Evolutionary conservation across 2,329 filamentous ascomycete species (phyloP).

Genomic region (Trichoderma arundinaceum): DNA sequence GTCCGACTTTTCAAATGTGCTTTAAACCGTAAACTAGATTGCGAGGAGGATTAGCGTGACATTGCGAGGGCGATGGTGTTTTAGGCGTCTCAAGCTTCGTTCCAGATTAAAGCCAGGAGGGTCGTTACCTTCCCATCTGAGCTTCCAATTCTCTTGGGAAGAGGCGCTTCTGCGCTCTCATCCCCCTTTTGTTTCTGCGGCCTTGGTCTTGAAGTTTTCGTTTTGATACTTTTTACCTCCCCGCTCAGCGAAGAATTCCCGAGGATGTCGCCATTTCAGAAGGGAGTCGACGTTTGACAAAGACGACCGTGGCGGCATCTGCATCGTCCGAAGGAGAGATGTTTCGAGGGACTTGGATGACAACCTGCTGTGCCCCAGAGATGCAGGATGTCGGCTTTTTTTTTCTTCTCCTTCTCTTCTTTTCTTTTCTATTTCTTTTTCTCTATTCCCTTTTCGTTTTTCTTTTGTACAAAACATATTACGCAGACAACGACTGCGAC

Average conservation of each 20-base stretch:
- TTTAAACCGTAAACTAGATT: constrained; percentile 12
- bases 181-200: constrained; percentile 33
- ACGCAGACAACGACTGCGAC: constrained; percentile 40
- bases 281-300: constrained; percentile 19
- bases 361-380: constrained; percentile 28
- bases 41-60: constrained; percentile 25
- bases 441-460: neutral
- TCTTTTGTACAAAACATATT: constrained; percentile 45
- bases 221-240: constrained; percentile 28
- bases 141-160: constrained; percentile 31
- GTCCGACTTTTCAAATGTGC: neutral
- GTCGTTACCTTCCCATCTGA: constrained; percentile 26
- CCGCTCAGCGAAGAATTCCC: constrained; percentile 21
- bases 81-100: constrained; percentile 41
- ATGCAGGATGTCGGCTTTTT: constrained; percentile 35
- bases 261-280: constrained; percentile 29
- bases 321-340: neutral
- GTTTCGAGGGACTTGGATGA: constrained; percentile 9
- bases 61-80: constrained; percentile 40
- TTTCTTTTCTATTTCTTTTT: neutral
- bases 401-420: too few species aligned
- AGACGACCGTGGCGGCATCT: neutral
- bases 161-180: constrained; percentile 30
- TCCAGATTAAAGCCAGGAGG: constrained; percentile 39
- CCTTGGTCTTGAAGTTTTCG: constrained; percentile 13